Percentiles rank a stretch among this genome's conserved stretches.
These are phyloP conservation scores for Polychytrium aggregatum DNA, from an alignment of 192 early-diverging fungal genomes.

Conservation along the genomic window DNA sequence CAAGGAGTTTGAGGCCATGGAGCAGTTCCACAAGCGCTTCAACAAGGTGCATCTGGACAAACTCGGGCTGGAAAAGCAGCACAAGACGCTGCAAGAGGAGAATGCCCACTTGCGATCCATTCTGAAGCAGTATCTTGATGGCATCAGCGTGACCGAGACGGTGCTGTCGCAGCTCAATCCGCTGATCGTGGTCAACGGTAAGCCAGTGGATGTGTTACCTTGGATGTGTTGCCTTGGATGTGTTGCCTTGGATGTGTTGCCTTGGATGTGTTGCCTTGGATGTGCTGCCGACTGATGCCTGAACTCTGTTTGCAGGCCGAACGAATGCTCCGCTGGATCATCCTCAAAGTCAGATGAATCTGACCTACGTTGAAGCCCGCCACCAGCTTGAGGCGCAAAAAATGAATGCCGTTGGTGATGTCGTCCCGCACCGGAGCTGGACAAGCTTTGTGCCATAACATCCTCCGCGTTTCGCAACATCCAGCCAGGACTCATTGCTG, in stretches of 20 bases:
- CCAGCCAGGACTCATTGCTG: too few relatives aligned
- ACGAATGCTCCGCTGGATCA: conserved; percentile 35
- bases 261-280: not conserved
- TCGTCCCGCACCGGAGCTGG: too few relatives aligned
- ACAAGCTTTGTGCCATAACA: too few relatives aligned
- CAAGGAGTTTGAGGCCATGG: conserved; percentile 36
- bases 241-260: not conserved
- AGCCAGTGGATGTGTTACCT: conserved; percentile 2
- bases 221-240: not conserved
- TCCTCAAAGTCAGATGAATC: conserved; percentile 22
- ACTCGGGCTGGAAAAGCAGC: conserved; percentile 32
- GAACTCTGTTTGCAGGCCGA: conserved; percentile 11
- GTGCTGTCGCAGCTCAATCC: conserved; percentile 41
- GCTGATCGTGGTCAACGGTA: conserved; percentile 47
- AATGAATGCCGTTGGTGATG: too few relatives aligned
- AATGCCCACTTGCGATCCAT: conserved; percentile 36
- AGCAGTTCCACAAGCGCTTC: conserved; percentile 49
- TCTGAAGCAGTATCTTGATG: conserved; percentile 50
- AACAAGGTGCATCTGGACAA: conserved; percentile 44
- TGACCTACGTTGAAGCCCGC: conserved; percentile 38
- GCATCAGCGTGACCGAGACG: conserved; percentile 38
- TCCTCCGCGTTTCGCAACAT: too few relatives aligned
- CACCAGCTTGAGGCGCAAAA: too few relatives aligned
- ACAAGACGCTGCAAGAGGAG: conserved; percentile 32
- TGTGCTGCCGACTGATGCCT: not conserved